These are phyloP conservation scores for Przewalskia tangutica DNA, from an alignment of 257 asterid genomes.

Conservation along the genomic window DNA sequence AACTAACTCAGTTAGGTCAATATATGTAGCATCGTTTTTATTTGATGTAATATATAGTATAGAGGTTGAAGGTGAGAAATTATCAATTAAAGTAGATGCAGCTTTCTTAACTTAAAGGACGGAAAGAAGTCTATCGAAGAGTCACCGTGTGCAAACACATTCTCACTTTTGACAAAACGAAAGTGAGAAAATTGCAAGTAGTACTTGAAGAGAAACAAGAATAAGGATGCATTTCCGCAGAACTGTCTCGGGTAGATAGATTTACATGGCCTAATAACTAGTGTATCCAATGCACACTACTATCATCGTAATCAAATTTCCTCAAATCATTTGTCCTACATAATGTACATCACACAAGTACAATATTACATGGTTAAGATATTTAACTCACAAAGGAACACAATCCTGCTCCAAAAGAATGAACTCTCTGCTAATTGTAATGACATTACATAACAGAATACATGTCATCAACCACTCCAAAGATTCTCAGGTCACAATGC, in stretches of 20 bases:
- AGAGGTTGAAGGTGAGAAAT: no score
- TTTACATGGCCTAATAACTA: not conserved
- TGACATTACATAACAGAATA: not conserved
- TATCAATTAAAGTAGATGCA: no score
- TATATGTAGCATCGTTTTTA: no score
- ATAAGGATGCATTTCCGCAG: not conserved
- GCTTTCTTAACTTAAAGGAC: no score
- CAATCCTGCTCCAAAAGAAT: not conserved
- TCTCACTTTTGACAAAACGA: not conserved
- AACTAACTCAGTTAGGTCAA: no score
- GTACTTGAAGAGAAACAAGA: not conserved
- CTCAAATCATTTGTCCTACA: not conserved
- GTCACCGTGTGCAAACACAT: not conserved
- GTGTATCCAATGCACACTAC: not conserved
- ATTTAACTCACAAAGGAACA: not conserved
- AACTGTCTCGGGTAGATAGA: not conserved
- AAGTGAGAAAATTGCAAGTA: not conserved
- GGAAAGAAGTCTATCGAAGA: no score
- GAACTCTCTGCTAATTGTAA: not conserved
- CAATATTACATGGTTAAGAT: not conserved
- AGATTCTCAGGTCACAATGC: not conserved
- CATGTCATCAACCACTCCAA: not conserved
- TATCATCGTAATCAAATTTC: not conserved
- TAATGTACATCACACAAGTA: not conserved
- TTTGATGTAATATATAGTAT: no score